Base-by-base conservation (phyloP, 768 basidiomycete genomes). In the Omphalotus guepiniiformis region DNA sequence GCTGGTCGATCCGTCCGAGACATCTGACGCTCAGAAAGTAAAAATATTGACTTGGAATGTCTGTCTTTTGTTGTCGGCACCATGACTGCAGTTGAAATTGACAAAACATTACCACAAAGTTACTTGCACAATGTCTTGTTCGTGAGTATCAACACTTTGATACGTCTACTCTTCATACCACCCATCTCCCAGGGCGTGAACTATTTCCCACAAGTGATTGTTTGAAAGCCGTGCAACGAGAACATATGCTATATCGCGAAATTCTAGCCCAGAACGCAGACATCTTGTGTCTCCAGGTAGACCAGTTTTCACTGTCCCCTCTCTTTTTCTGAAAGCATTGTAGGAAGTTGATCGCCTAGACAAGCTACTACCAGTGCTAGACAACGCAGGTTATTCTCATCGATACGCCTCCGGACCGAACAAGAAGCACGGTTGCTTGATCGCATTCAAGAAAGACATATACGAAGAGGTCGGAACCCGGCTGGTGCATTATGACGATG, bases 261-360 rank as follows among this genome's bases (percentile, higher is more conserved):
- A 73, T 95, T n/a, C 63, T 79, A 13, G 74, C 76, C 2, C 79
- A 86, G 48, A 58, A 76, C n/a, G 81, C 88, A 2, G 89, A 94
- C 63, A 77, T 96, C 21, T 64, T 93, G 36, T 95, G 93, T 61
- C 74, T 96, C 36, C 93, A 96, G 73, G 93, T 86, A 61, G 51
- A 67, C 58, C 23, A 19, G 48, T 44, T 15, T 19, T 27, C 12
- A 30, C 21, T 22, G 18, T 34, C 15, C 18, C 40, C 29, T 39
- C 40, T 42, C 42, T 25, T 38, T 42, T 23, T 18, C 22, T 22
- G 30, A 16, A 37, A 12, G 28, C 51, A 42, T 39, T 48, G 23
- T 60, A 96, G 91, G 93, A 97, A 73, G 91, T 93, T 6, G 94
- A 95, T 58, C 74, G 83, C 30, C 68, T 93, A 21, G 81, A 85